These are phyloP conservation scores for Leccinum imitatum DNA, from an alignment of 768 basidiomycete genomes.

Conservation along the genomic window DNA sequence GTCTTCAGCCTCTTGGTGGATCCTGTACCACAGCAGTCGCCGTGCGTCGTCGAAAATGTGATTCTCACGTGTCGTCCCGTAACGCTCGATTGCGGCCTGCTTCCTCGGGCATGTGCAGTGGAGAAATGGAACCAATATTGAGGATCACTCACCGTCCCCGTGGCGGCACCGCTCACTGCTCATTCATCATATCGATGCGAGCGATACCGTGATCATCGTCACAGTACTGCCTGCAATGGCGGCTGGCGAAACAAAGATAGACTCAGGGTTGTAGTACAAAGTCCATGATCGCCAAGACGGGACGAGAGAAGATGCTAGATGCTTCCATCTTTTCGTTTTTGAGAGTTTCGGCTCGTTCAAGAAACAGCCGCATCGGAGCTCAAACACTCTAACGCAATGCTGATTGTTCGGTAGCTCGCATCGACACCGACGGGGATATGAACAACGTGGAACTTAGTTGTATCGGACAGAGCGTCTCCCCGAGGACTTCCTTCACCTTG, in stretches of 20 bases:
- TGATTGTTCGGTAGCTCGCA: conserved; percentile 9
- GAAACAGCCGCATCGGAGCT: conserved; percentile 5
- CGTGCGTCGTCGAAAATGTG: conserved; percentile 13
- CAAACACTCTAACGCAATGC: not conserved
- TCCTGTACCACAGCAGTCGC: conserved; percentile 26
- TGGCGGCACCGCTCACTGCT: conserved; percentile 12
- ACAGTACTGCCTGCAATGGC: not conserved
- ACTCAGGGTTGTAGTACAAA: not conserved
- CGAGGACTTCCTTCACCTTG: conserved; percentile 17
- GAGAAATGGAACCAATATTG: conserved; percentile 15
- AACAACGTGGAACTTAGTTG: conserved; percentile 8
- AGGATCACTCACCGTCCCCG: conserved; percentile 18
- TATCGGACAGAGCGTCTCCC: conserved; percentile 14
- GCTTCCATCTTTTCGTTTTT: not conserved
- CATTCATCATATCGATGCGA: not conserved
- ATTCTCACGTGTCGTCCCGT: conserved; percentile 20
- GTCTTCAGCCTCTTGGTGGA: conserved; percentile 20
- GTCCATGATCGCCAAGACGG: conserved; percentile 18
- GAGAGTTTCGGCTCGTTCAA: not conserved
- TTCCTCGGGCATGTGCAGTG: conserved; percentile 8
- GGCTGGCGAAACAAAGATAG: not conserved
- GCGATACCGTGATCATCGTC: not conserved
- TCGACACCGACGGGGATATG: conserved; percentile 13
- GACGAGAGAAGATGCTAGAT: not conserved
- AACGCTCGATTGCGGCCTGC: conserved; percentile 5